Evolutionary conservation across 495 filamentous ascomycete species (phyloP).

Genomic region (Talaromyces nanjingensis): DNA sequence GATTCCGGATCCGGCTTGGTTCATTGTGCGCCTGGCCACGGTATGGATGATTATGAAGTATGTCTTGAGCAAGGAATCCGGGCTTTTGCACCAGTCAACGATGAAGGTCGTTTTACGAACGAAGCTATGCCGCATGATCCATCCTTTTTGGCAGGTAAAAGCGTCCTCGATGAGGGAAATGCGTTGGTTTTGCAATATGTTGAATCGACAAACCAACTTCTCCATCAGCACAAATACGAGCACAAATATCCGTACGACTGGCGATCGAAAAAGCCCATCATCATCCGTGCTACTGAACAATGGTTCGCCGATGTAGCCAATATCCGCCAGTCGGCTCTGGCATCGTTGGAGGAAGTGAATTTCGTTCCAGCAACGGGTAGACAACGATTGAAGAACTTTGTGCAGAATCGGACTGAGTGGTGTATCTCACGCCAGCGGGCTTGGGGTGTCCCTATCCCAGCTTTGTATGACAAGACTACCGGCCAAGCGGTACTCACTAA

Average conservation of each 20-base stretch:
- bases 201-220: slow-evolving; percentile 41
- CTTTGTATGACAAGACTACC: slow-evolving; percentile 63
- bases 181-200: slow-evolving; percentile 61
- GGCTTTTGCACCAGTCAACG: slow-evolving; percentile 74
- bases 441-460: slow-evolving; percentile 95
- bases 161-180: slow-evolving; percentile 60
- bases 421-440: slow-evolving; percentile 96
- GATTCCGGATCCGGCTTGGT: slow-evolving; percentile 88
- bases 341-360: slow-evolving; percentile 58
- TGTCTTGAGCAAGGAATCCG: slow-evolving; percentile 59
- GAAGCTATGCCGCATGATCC: slow-evolving; percentile 65
- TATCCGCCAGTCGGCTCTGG: slow-evolving; percentile 66
- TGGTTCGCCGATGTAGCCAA: slow-evolving; percentile 91
- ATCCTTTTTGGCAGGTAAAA: slow-evolving; percentile 49
- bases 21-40: slow-evolving; percentile 90
- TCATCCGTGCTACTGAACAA: slow-evolving; percentile 87
- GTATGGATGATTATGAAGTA: slow-evolving; percentile 90
- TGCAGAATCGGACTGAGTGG: slow-evolving; percentile 87
- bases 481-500: slow-evolving; percentile 68
- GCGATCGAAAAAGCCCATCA: slow-evolving; percentile 87
- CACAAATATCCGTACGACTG: slow-evolving; percentile 99
- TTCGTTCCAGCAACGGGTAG: slow-evolving; percentile 73
- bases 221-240: slow-evolving; percentile 58
- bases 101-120: slow-evolving; percentile 68
- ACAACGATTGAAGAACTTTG: slow-evolving; percentile 70